phyloP scores from a whole-genome alignment of 2,329 filamentous ascomycete genomes.

The Bertia moriformis region DNA sequence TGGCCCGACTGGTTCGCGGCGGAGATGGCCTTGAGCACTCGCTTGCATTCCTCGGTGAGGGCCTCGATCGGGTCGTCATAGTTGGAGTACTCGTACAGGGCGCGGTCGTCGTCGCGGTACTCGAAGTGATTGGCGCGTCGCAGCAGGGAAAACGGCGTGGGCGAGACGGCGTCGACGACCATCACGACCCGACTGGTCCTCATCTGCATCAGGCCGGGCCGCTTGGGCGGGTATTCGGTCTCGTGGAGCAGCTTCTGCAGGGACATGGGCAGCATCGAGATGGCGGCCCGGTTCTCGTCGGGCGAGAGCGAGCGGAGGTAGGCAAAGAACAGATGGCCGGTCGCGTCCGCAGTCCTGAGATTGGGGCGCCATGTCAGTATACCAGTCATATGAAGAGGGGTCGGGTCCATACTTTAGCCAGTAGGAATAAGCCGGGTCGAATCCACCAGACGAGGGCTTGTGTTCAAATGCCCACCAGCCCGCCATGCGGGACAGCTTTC shows the following conservation, averaged over 20 bases:
- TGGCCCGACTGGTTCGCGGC: slow-evolving; percentile 77
- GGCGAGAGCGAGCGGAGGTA: slow-evolving; percentile 87
- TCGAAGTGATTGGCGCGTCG: slow-evolving; percentile 88
- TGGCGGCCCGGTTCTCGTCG: slow-evolving; percentile 62
- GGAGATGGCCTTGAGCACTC: slow-evolving; percentile 79
- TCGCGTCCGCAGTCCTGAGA: slow-evolving; percentile 74
- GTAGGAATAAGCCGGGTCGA: slow-evolving; percentile 81
- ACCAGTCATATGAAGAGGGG: not conserved
- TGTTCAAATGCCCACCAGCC: slow-evolving; percentile 99
- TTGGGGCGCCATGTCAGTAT: too few species aligned
- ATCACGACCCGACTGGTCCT: slow-evolving; percentile 89
- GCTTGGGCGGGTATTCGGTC: slow-evolving; percentile 82
- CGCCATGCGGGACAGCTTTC: slow-evolving; percentile 86
- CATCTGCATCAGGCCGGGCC: slow-evolving; percentile 60
- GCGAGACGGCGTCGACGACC: slow-evolving; percentile 90
- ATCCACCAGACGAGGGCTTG: slow-evolving; percentile 71
- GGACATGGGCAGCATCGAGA: slow-evolving; percentile 76
- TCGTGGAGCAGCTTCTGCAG: slow-evolving; percentile 81
- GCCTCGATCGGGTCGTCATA: slow-evolving; percentile 81
- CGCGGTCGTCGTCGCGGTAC: slow-evolving; percentile 75
- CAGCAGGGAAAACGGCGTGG: slow-evolving; percentile 80
- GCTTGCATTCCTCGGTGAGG: slow-evolving; percentile 81
- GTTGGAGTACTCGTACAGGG: slow-evolving; percentile 69
- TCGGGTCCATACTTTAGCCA: too few species aligned
- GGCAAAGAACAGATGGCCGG: slow-evolving; percentile 93